A percentile compares a stretch with the other conserved stretches of the same genome.
These are phyloP conservation scores for Blechomonas ayalai DNA, from an alignment of 208 protist genomes.

Conservation along the genomic window DNA sequence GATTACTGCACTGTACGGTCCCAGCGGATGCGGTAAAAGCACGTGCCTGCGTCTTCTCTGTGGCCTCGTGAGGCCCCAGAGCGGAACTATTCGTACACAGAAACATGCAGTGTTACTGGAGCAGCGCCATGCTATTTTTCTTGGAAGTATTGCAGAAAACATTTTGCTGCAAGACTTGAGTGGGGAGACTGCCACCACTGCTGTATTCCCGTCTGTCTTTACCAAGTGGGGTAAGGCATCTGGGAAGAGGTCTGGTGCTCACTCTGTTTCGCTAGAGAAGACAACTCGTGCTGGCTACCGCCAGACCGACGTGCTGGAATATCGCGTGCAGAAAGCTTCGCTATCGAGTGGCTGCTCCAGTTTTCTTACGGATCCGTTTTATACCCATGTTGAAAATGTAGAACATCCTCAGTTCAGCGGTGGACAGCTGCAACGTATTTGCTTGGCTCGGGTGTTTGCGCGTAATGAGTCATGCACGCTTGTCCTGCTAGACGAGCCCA, in stretches of 20 bases:
- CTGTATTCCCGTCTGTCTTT: neutral
- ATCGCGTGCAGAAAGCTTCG: conserved; percentile 18
- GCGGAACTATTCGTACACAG: conserved; percentile 44
- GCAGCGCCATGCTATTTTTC: conserved; percentile 72
- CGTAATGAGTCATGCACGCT: conserved; percentile 25
- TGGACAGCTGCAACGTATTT: conserved; percentile 74
- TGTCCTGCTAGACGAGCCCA: conserved; percentile 73
- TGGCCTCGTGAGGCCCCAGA: conserved; percentile 35
- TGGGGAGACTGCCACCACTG: conserved; percentile 5
- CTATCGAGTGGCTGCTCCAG: conserved; percentile 29
- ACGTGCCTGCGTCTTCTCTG: conserved; percentile 57
- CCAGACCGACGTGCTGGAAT: neutral
- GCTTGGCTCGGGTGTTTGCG: conserved; percentile 62
- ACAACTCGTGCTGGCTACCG: neutral
- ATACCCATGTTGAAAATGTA: conserved; percentile 48
- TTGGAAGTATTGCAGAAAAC: conserved; percentile 72
- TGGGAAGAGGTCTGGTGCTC: neutral
- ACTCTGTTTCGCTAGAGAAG: neutral
- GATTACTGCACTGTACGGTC: conserved; percentile 64
- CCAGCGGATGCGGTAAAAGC: conserved; percentile 75
- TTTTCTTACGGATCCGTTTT: conserved; percentile 57
- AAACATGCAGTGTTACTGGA: conserved; percentile 41
- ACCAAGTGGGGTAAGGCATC: neutral
- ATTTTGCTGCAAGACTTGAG: conserved; percentile 41
- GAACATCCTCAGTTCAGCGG: conserved; percentile 74